phyloP scores from a whole-genome alignment of 345 rosid species.

The Eucalyptus marginata region DNA sequence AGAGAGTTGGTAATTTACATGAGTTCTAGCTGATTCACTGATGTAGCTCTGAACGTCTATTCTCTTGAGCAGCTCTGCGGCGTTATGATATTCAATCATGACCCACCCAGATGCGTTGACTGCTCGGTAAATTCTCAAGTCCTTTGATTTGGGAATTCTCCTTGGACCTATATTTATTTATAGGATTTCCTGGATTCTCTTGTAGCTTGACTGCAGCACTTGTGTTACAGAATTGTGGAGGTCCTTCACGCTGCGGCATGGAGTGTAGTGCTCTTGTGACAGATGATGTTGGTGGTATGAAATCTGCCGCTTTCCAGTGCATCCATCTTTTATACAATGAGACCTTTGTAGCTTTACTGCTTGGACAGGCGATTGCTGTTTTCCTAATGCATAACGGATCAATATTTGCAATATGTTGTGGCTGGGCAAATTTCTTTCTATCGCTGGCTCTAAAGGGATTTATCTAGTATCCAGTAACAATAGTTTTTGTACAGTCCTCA shows the following conservation, averaged over 20 bases:
- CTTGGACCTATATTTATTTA: not conserved
- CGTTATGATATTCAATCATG: slow-evolving; percentile 84
- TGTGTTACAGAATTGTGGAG: slow-evolving; percentile 67
- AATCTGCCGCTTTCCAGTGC: not conserved
- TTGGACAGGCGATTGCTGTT: not conserved
- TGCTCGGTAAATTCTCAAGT: slow-evolving; percentile 52
- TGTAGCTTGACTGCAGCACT: not conserved
- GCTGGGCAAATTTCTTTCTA: not conserved
- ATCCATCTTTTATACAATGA: not conserved
- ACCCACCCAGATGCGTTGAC: slow-evolving; percentile 69
- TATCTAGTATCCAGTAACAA: not conserved
- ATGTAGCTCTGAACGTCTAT: slow-evolving; percentile 6
- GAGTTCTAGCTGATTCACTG: slow-evolving; percentile 4
- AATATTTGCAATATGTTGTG: not conserved
- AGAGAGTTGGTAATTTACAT: not conserved
- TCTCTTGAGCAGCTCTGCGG: slow-evolving; percentile 71
- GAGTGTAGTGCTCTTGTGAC: slow-evolving; percentile 74
- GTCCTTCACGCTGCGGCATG: slow-evolving; percentile 67
- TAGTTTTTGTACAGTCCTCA: not conserved
- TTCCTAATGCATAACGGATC: not conserved
- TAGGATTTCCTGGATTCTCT: not conserved
- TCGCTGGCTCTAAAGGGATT: not conserved
- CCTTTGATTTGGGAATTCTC: not conserved
- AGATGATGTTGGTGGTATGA: slow-evolving; percentile 44
- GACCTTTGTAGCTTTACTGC: not conserved